A percentile compares a stretch with the other conserved stretches of the same genome.
These are phyloP conservation scores for Colletotrichum lentis DNA, from an alignment of 2,329 filamentous ascomycete species.

Conservation along the genomic window DNA sequence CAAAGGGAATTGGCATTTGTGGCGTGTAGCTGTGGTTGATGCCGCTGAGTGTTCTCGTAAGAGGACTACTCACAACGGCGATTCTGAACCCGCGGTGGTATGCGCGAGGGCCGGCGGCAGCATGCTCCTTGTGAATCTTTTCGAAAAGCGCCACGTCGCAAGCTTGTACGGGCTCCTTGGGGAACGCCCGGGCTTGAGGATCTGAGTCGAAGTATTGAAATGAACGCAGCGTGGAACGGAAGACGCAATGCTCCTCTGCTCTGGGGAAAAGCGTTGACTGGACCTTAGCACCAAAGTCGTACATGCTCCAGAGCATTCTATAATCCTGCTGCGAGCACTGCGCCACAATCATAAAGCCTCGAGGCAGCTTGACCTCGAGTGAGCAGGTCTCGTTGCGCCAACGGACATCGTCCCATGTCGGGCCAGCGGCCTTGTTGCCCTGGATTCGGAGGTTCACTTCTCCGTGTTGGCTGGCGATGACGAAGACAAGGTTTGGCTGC, in stretches of 20 bases:
- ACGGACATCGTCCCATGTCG: constrained; percentile 81
- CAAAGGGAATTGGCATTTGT: constrained; percentile 76
- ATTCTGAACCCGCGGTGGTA: constrained; percentile 83
- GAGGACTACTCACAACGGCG: constrained; percentile 78
- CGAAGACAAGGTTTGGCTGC: constrained; percentile 74
- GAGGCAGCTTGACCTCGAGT: constrained; percentile 75
- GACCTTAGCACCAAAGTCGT: constrained; percentile 82
- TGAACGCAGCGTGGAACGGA: constrained; percentile 72
- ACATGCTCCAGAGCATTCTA: constrained; percentile 80
- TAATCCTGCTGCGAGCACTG: constrained; percentile 81
- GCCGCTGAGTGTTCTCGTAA: constrained; percentile 78
- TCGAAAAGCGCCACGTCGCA: constrained; percentile 83
- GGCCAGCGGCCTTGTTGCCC: constrained; percentile 70
- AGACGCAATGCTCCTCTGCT: constrained; percentile 74
- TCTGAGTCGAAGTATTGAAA: constrained; percentile 84
- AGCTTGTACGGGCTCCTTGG: constrained; percentile 73
- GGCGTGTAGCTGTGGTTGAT: constrained; percentile 75
- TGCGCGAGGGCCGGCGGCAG: constrained; percentile 75
- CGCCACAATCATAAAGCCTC: constrained; percentile 77
- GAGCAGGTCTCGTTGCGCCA: constrained; percentile 76
- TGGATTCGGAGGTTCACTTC: constrained; percentile 79
- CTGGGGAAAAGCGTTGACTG: constrained; percentile 74
- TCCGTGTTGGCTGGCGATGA: constrained; percentile 82
- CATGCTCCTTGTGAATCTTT: constrained; percentile 70
- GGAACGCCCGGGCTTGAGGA: constrained; percentile 75